phyloP scores from a whole-genome alignment of 164 flowering plant species.

The Paratinospora sagittata region DNA sequence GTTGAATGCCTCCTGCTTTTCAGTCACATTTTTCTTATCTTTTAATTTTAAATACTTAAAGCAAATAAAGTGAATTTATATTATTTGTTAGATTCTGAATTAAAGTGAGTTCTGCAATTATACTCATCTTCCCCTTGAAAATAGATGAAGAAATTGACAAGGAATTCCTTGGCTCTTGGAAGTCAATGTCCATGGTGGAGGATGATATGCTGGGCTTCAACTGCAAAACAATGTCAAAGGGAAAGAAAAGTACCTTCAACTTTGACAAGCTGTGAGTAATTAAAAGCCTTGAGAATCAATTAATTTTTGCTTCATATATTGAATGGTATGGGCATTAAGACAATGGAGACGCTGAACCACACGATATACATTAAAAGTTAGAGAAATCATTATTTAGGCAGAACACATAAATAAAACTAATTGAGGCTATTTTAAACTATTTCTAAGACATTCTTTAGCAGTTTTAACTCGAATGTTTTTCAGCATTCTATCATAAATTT shows the following conservation, averaged over 20 bases:
- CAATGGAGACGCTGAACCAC: not conserved
- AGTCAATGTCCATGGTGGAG: constrained; percentile 42
- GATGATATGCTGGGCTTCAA: constrained; percentile 57
- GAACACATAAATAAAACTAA: too few relatives aligned
- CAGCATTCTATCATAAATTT: too few relatives aligned
- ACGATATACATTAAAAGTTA: not conserved
- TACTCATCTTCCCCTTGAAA: constrained; percentile 13
- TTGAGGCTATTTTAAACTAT: too few relatives aligned
- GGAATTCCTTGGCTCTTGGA: constrained; percentile 76
- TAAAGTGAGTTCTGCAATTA: not conserved
- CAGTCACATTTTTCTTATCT: not conserved
- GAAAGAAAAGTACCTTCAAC: constrained; percentile 48
- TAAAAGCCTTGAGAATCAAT: constrained; percentile 1
- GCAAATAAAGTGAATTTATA: not conserved
- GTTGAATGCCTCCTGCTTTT: not conserved
- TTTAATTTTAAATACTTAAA: not conserved
- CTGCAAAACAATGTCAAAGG: constrained; percentile 39
- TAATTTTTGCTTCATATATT: not conserved
- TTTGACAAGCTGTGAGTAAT: constrained; percentile 68
- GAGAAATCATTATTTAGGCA: not conserved
- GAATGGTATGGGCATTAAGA: not conserved
- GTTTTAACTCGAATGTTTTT: too few relatives aligned
- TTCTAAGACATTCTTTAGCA: too few relatives aligned
- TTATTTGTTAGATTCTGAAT: not conserved
- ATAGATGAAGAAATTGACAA: constrained; percentile 71